Evolutionary conservation across 345 rosid species (phyloP).

Genomic region (Brassica napus): DNA sequence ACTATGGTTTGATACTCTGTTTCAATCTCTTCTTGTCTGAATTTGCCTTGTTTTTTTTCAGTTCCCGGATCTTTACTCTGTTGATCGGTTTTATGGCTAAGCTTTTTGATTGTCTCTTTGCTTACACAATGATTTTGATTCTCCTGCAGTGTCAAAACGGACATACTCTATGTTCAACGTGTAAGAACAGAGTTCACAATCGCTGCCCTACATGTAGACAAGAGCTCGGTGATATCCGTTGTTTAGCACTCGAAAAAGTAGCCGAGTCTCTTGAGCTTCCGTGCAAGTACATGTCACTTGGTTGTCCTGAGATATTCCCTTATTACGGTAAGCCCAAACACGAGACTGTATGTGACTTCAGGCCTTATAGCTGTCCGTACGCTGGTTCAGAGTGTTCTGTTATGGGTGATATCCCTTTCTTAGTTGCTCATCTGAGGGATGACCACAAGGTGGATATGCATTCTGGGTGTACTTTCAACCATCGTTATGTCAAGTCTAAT

Average conservation of each 20-base stretch:
- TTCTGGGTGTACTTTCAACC: constrained; percentile 94
- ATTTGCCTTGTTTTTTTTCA: not conserved
- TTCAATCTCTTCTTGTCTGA: not conserved
- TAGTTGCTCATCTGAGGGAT: constrained; percentile 87
- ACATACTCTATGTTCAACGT: constrained; percentile 90
- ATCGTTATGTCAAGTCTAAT: constrained; percentile 96
- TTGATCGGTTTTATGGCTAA: not conserved
- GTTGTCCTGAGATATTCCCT: constrained; percentile 92
- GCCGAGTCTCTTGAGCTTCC: constrained; percentile 93
- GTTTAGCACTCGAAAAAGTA: constrained; percentile 89
- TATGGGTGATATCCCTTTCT: constrained; percentile 79
- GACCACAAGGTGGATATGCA: constrained; percentile 99
- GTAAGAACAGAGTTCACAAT: constrained; percentile 87
- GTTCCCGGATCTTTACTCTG: not conserved
- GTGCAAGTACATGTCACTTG: constrained; percentile 74
- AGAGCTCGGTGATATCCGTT: constrained; percentile 96
- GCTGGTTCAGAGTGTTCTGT: constrained; percentile 93
- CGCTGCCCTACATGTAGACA: constrained; percentile 98
- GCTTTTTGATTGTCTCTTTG: not conserved
- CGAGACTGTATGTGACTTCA: constrained; percentile 79
- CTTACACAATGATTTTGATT: constrained; percentile 15
- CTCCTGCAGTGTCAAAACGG: constrained; percentile 91
- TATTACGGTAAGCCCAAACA: constrained; percentile 94
- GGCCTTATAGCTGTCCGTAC: constrained; percentile 90
- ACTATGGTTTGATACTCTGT: not conserved